Evolutionary conservation across 768 basidiomycete genomes (phyloP).

Genomic region (Hysterangium stoloniferum): DNA sequence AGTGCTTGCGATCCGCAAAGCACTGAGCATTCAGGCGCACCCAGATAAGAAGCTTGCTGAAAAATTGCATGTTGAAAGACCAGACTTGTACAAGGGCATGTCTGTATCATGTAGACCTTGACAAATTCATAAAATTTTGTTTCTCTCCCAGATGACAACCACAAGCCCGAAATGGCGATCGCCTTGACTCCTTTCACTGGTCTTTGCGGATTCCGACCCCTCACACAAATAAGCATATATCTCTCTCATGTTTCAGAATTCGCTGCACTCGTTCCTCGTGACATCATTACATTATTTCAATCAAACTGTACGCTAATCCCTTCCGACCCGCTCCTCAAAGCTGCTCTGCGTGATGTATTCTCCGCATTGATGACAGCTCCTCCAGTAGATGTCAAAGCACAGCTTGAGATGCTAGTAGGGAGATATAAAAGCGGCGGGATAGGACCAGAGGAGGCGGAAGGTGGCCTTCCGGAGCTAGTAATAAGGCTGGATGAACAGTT

Average conservation of each 20-base stretch:
- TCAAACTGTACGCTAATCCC: conserved; percentile 35
- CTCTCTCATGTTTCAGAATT: conserved; percentile 72
- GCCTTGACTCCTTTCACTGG: conserved; percentile 87
- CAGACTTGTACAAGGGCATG: conserved; percentile 4
- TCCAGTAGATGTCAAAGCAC: conserved; percentile 37
- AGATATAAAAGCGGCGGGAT: conserved; percentile 49
- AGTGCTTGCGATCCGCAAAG: conserved; percentile 82
- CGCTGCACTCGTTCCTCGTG: conserved; percentile 53
- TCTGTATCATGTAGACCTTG: neutral
- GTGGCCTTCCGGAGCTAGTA: conserved; percentile 60
- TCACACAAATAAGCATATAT: conserved; percentile 58
- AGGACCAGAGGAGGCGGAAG: conserved; percentile 34
- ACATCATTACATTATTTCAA: conserved; percentile 46
- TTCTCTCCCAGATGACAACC: conserved; percentile 66
- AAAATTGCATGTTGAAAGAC: conserved; percentile 53
- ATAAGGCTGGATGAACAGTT: conserved; percentile 52
- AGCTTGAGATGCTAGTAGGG: conserved; percentile 40
- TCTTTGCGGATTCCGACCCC: conserved; percentile 89
- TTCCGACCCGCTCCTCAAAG: conserved; percentile 39
- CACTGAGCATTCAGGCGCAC: conserved; percentile 87
- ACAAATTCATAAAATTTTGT: neutral
- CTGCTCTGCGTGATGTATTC: conserved; percentile 46
- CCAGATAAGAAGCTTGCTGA: conserved; percentile 81
- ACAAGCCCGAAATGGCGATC: conserved; percentile 99
- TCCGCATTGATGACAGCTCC: conserved; percentile 79